phyloP scores from a whole-genome alignment of 1,284 basidiomycete species.

The Laetiporus sulphureus region DNA sequence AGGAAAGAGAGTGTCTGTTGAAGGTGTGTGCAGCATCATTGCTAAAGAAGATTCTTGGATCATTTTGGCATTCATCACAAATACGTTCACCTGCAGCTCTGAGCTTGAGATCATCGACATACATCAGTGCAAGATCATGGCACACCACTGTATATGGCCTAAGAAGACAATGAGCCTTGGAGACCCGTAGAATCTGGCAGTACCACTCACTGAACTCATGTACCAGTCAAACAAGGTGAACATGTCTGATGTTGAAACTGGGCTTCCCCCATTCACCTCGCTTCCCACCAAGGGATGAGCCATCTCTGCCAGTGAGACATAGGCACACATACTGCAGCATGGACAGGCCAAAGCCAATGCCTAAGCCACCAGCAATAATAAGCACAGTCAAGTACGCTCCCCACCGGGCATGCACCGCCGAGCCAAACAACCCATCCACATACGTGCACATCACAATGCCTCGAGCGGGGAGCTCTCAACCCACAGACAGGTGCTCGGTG shows the following conservation, averaged over 20 bases:
- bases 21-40: constrained; percentile 4
- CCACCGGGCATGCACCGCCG: constrained; percentile 62
- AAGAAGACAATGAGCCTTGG: constrained; percentile 2
- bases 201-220: constrained; percentile 65
- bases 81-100: constrained; percentile 73
- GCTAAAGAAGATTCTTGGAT: constrained; percentile 9
- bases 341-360: constrained; percentile 71
- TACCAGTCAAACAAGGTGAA: constrained; percentile 82
- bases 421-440: constrained; percentile 80
- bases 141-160: constrained; percentile 86
- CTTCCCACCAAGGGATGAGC: constrained; percentile 36
- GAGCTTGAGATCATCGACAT: constrained; percentile 51
- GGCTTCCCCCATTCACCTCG: constrained; percentile 37
- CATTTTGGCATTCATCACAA: constrained; percentile 57
- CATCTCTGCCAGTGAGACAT: constrained; percentile 51
- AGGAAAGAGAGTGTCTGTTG: constrained; percentile 27
- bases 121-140: constrained; percentile 62
- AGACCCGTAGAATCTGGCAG: background rate
- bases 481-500: constrained; percentile 29
- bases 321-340: constrained; percentile 69
- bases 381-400: constrained; percentile 56
- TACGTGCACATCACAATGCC: constrained; percentile 60
- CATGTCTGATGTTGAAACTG: constrained; percentile 45
- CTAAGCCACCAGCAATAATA: constrained; percentile 76
- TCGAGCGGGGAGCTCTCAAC: constrained; percentile 27